Evolutionary conservation across 2,329 filamentous ascomycete species (phyloP), one percentile per base, ranked within the genome.

Genomic region (Colletotrichum agaves): DNA sequence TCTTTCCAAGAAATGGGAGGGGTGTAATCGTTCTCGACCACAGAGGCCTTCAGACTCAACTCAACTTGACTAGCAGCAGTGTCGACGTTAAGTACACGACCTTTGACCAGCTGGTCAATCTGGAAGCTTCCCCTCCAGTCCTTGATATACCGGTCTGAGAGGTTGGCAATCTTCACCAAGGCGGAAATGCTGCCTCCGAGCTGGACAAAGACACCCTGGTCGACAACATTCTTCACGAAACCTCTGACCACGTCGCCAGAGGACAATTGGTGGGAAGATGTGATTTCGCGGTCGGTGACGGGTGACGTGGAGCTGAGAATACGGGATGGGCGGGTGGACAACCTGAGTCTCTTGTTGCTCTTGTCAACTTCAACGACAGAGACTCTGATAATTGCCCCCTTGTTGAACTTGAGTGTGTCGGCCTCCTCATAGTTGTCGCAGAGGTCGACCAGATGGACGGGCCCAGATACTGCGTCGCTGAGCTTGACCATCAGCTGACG

Each of bases 101-200:
- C 96, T 78, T 91, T 93, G 61, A 99, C 93, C 5, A 99, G 85
- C 79, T 98, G 94, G 74, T 97, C 93, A 53, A 95, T 82, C 74
- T 96, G 90, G 80, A 95, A 98, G 49, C 90, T 84, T 39, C 92
- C 88, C 81, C 97, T 97, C 96, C 96, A 99, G 69, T 98, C 93
- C 79, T 98, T 98, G 74, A 99, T 82, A 77, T 90, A 99, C 7
- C 88, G 87, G 77, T 99, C 96, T 0, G 94, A 97, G 13, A 99
- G 85, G 77, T 98, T 94, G 10, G 91, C 88, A 60, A 98, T 91
- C 72, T 93, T 91, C 53, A 97, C 92, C 74, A 94, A 91, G 1
- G 90, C 94, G 56, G 92, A 92, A 17, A 97, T 85, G 70, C 91
- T 89, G 17, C 93, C 92, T 47, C 94, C 94, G 3, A 99, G 84